phyloP scores from a whole-genome alignment of 1,284 basidiomycete genomes.

The Phellopilus nigrolimitatus region DNA sequence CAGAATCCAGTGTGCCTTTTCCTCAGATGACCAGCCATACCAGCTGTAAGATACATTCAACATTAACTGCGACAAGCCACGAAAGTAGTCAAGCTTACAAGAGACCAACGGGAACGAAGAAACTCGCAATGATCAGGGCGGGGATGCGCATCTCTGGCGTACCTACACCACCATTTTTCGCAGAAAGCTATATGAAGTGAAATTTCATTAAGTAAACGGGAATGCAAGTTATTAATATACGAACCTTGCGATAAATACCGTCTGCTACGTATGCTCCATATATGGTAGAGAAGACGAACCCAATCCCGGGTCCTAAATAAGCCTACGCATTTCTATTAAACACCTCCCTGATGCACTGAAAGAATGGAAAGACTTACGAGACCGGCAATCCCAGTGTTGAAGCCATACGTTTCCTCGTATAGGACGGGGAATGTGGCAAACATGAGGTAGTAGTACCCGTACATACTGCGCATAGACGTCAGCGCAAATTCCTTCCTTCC shows the following conservation, averaged over 20 bases:
- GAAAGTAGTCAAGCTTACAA: slow-evolving; percentile 43
- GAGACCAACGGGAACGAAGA: slow-evolving; percentile 67
- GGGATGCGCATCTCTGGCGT: slow-evolving; percentile 72
- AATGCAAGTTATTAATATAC: slow-evolving; percentile 21
- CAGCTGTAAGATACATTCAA: slow-evolving; percentile 35
- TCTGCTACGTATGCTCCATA: slow-evolving; percentile 47
- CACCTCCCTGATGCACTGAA: background rate
- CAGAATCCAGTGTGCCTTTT: slow-evolving; percentile 61
- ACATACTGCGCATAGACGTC: slow-evolving; percentile 13
- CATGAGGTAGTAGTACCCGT: slow-evolving; percentile 67
- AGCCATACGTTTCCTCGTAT: slow-evolving; percentile 47
- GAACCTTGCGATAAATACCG: slow-evolving; percentile 46
- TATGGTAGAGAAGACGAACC: slow-evolving; percentile 46
- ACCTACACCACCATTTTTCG: slow-evolving; percentile 56
- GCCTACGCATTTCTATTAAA: slow-evolving; percentile 24
- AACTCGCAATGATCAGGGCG: slow-evolving; percentile 59
- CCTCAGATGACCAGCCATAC: slow-evolving; percentile 69
- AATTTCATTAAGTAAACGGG: background rate
- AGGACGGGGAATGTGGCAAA: slow-evolving; percentile 60
- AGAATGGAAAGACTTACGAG: slow-evolving; percentile 29
- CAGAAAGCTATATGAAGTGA: slow-evolving; percentile 40
- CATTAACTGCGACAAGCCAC: slow-evolving; percentile 25
- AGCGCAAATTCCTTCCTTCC: background rate
- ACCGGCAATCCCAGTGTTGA: slow-evolving; percentile 47
- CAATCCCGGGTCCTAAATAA: slow-evolving; percentile 57